Evolutionary conservation across 2,329 filamentous ascomycete species (phyloP).

Genomic region (Alternaria gaisen): DNA sequence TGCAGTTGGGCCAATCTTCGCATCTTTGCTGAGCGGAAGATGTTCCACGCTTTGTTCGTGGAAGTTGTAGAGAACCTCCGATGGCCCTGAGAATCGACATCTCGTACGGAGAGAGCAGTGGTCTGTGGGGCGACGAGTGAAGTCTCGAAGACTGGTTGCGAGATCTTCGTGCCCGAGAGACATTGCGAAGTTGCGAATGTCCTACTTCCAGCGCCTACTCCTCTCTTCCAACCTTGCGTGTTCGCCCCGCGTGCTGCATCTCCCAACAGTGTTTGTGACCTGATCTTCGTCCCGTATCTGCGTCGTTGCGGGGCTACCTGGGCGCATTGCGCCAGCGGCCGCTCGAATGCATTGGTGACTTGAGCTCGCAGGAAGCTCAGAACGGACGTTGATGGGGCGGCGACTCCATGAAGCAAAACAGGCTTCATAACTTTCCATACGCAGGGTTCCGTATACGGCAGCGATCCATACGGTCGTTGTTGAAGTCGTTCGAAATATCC

Average conservation of each 20-base stretch:
- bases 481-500: conserved; percentile 13
- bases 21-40: conserved; percentile 42
- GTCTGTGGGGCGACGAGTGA: not conserved
- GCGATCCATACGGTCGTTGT: conserved; percentile 42
- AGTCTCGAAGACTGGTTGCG: conserved; percentile 6
- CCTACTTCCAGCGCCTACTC: conserved; percentile 1
- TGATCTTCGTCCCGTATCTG: conserved; percentile 21
- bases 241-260: conserved; percentile 7
- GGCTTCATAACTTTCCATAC: conserved; percentile 50
- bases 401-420: conserved; percentile 41
- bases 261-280: conserved; percentile 2
- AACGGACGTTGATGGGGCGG: conserved; percentile 48
- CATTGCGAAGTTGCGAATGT: conserved; percentile 17
- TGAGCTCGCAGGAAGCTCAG: conserved; percentile 50
- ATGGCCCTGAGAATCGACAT: not conserved
- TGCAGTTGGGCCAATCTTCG: conserved; percentile 59
- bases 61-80: conserved; percentile 22
- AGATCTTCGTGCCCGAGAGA: conserved; percentile 3
- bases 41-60: conserved; percentile 31
- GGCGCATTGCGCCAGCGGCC: conserved; percentile 35
- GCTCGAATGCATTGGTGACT: conserved; percentile 41
- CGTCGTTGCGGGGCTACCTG: conserved; percentile 29
- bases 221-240: not conserved
- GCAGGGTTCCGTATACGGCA: conserved; percentile 24
- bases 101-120: not conserved